Evolutionary conservation across 495 filamentous ascomycete genomes (phyloP), one percentile per base, ranked within the genome.

Genomic region (Sporormia fimetaria): DNA sequence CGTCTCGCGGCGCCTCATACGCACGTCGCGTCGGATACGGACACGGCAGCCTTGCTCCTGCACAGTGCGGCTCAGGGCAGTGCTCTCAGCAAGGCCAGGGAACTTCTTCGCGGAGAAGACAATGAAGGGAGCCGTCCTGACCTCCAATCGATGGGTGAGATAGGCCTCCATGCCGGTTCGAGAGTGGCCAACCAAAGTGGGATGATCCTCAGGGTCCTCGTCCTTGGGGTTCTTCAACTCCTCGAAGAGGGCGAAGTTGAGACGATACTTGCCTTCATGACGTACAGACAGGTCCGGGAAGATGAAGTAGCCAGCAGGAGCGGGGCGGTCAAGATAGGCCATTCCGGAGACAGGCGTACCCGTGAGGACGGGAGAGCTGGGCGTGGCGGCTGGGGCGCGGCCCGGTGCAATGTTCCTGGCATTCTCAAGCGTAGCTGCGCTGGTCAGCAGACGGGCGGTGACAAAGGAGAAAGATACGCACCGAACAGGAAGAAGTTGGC

Each of bases 41-140:
- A 98, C 90, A 43, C 92, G 86, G 59, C 90, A 98, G 27, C 90
- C 90, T 61, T 98, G 90, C 59, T 98, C 90, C 6, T 90, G 87
- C 41, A 98, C 87, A 26, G 83, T 78, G 30, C 87, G 79, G 54
- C 88, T 95, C 24, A 96, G 67, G 4, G 70, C 65, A 0, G 90
- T 98, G 62, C 86, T 94, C 61, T 90, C 87, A 1, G 84, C 78
- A 51, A 98, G 65, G 8, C 90, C 90, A 25, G 90, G 90, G 67
- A 98, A 98, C 67, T 95, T 98, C 76, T 98, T 98, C 17, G 90
- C 90, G 52, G 87, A 94, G 66, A 78, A 98, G 7, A 96, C 92
- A 4, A 70, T 76, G 57, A 98, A 98, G 1, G 83, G 79, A 15
- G 68, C 63, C 0, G 87, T 92, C 63, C 92, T 85, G 42, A 95